Percentiles rank a stretch among this genome's conserved stretches.
Conservation (phyloP, 1,284 basidiomycete species). For the Papiliotrema flavescens region DNA sequence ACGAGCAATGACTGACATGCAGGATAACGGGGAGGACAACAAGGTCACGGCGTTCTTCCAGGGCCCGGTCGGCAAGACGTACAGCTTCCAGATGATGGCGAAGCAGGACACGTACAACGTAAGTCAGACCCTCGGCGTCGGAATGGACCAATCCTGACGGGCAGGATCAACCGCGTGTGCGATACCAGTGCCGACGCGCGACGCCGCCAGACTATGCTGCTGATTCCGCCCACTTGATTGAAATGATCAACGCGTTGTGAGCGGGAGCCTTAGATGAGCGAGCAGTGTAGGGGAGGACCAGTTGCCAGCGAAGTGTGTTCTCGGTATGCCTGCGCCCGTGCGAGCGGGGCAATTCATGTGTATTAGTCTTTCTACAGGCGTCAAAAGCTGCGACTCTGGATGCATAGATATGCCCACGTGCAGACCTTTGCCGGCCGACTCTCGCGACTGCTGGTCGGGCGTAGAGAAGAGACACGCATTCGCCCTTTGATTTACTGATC, state of each 20-base stretch:
- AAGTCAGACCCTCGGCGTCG: constrained; percentile 33
- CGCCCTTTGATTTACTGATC: no score
- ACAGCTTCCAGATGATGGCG: constrained; percentile 81
- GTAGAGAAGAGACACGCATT: no score
- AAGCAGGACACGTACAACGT: constrained; percentile 85
- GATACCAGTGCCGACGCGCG: constrained; percentile 74
- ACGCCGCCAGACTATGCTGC: constrained; percentile 65
- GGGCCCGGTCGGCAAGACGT: constrained; percentile 65
- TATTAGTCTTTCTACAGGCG: no score
- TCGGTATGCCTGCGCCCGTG: no score
- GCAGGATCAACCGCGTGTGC: constrained; percentile 71
- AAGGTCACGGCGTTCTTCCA: constrained; percentile 64
- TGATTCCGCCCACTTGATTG: constrained; percentile 62
- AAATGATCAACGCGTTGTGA: constrained; percentile 45
- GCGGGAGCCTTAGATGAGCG: background rate
- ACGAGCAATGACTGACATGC: no score
- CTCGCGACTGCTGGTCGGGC: no score
- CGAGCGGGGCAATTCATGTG: no score
- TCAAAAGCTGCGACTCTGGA: no score
- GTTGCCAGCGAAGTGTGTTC: no score
- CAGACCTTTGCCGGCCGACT: no score
- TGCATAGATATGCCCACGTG: no score
- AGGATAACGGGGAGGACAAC: constrained; percentile 63
- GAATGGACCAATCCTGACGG: background rate
- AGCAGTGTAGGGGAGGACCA: no score